phyloP scores from a whole-genome alignment of 345 rosid genomes.

The Aquilaria yunnanensis region DNA sequence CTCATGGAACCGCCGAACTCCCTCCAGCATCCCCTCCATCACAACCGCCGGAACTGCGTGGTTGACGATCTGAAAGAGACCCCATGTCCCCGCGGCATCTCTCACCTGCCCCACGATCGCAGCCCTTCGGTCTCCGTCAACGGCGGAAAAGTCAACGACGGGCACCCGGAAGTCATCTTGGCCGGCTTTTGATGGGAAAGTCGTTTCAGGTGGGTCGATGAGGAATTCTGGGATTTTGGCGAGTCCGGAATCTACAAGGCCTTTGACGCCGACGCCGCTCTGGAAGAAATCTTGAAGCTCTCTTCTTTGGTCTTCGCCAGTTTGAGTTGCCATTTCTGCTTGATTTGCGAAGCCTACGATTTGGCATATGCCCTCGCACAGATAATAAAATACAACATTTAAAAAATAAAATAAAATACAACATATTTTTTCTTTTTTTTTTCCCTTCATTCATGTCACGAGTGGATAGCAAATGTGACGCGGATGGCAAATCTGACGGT shows the following conservation, averaged over 20 bases:
- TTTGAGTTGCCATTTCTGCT: no score
- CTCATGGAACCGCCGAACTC: conserved; percentile 28
- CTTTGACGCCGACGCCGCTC: conserved; percentile 23
- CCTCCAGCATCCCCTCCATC: conserved; percentile 34
- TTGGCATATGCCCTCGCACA: no score
- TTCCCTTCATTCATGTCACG: no score
- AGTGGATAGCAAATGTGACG: no score
- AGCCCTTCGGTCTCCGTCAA: conserved; percentile 4
- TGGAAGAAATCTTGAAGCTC: no score
- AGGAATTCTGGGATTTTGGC: conserved; percentile 36
- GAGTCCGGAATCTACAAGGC: conserved; percentile 34
- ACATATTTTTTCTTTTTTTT: no score
- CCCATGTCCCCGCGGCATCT: conserved; percentile 38
- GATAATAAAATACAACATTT: no score
- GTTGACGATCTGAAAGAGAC: conserved; percentile 42
- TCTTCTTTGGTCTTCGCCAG: no score
- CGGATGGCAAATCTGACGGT: no score
- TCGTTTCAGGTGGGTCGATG: conserved; percentile 22
- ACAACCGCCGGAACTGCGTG: conserved; percentile 34
- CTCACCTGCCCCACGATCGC: conserved; percentile 22
- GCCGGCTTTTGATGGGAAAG: neutral
- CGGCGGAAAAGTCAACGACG: conserved; percentile 30
- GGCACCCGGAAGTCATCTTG: conserved; percentile 21
- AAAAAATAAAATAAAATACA: no score
- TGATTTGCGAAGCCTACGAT: no score